These are phyloP conservation scores for Quambalaria eucalypti DNA, from an alignment of 1,284 basidiomycete species.

Conservation along the genomic window DNA sequence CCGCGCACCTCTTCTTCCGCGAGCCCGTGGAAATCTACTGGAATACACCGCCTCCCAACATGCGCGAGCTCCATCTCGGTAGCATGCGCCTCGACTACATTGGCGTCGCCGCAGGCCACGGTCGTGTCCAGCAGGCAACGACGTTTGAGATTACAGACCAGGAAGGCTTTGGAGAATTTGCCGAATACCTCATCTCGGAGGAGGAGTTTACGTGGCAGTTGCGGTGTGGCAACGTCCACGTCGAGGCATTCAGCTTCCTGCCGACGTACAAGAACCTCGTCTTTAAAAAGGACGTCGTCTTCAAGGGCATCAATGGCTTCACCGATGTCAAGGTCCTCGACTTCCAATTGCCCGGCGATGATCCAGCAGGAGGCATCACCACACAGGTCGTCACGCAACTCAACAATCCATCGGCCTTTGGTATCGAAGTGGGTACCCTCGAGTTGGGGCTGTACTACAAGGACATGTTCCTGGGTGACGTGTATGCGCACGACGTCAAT, in stretches of 20 bases:
- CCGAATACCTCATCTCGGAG: slow-evolving; percentile 57
- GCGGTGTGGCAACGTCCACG: slow-evolving; percentile 55
- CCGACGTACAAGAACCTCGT: slow-evolving; percentile 37
- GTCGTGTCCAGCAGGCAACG: slow-evolving; percentile 47
- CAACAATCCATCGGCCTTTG: slow-evolving; percentile 64
- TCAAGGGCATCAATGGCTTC: slow-evolving; percentile 62
- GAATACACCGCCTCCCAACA: slow-evolving; percentile 35
- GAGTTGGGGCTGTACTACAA: slow-evolving; percentile 60
- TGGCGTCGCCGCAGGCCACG: slow-evolving; percentile 45
- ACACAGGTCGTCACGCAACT: slow-evolving; percentile 58
- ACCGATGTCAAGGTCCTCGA: slow-evolving; percentile 57
- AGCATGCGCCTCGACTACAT: slow-evolving; percentile 33
- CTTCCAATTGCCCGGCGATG: slow-evolving; percentile 64
- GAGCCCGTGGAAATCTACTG: slow-evolving; percentile 45
- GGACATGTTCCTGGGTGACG: slow-evolving; percentile 57
- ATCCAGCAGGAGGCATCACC: slow-evolving; percentile 61
- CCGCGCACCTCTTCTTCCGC: slow-evolving; percentile 45
- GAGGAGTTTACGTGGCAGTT: slow-evolving; percentile 65
- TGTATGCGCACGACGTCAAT: slow-evolving; percentile 47
- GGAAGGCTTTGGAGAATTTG: slow-evolving; percentile 42
- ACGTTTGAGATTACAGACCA: slow-evolving; percentile 41
- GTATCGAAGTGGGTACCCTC: slow-evolving; percentile 62
- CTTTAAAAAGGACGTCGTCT: slow-evolving; percentile 35
- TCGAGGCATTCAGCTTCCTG: slow-evolving; percentile 56
- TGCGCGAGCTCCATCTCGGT: slow-evolving; percentile 43